Conservation (phyloP, 2,329 filamentous ascomycete species). For the Gnomoniopsis smithogilvyi region DNA sequence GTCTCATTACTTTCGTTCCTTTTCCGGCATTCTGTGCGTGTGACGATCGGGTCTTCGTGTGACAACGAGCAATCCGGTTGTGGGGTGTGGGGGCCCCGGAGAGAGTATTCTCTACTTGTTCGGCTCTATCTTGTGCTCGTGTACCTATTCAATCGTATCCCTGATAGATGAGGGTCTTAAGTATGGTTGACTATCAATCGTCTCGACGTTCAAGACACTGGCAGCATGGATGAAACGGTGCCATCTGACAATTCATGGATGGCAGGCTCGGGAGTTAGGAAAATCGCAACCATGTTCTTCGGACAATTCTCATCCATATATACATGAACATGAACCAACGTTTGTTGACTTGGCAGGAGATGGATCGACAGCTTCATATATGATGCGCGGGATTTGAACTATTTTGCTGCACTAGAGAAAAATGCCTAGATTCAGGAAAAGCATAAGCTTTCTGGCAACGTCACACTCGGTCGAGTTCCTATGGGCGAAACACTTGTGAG, state of each 20-base stretch:
- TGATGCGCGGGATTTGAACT: no score
- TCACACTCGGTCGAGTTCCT: no score
- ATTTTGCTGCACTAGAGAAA: no score
- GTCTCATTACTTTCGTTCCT: background rate
- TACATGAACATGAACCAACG: no score
- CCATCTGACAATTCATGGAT: background rate
- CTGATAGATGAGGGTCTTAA: background rate
- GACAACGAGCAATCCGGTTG: background rate
- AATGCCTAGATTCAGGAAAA: no score
- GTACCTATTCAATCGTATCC: background rate
- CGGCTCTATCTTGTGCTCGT: background rate
- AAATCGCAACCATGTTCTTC: background rate
- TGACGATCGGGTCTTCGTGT: background rate
- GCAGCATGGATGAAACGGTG: background rate
- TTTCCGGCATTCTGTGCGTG: background rate
- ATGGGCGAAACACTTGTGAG: no score
- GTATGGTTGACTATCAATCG: no score
- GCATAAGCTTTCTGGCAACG: no score
- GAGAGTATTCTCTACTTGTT: background rate
- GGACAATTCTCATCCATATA: background rate
- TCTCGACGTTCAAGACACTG: background rate
- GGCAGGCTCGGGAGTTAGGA: background rate
- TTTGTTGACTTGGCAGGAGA: background rate
- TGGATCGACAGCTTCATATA: background rate
- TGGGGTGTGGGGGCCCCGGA: no score